Percentiles rank a stretch among this genome's conserved stretches.
These are phyloP conservation scores for Fusarium buxicola DNA, from an alignment of 2,329 filamentous ascomycete species.

Conservation along the genomic window DNA sequence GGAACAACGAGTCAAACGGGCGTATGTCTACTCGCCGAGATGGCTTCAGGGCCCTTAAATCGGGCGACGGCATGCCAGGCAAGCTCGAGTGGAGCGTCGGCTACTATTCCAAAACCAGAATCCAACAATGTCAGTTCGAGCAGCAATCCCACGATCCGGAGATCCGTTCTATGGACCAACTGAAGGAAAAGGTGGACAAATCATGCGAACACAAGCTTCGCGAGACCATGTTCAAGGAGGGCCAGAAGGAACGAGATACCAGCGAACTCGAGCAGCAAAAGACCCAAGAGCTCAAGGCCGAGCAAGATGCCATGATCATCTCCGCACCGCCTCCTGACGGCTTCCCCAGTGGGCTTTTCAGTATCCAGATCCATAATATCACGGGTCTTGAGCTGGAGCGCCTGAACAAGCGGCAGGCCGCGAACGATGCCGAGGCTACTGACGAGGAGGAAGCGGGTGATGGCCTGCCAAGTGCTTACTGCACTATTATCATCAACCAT, in stretches of 20 bases:
- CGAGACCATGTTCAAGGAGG: conserved; percentile 64
- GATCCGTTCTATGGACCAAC: conserved; percentile 67
- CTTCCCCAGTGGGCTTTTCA: conserved; percentile 74
- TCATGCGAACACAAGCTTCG: conserved; percentile 71
- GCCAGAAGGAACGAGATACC: conserved; percentile 63
- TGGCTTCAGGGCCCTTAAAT: conserved; percentile 72
- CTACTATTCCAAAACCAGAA: conserved; percentile 75
- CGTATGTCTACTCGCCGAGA: conserved; percentile 72
- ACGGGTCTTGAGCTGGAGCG: conserved; percentile 73
- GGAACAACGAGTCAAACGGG: conserved; percentile 67
- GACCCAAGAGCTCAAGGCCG: conserved; percentile 71
- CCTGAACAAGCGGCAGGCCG: conserved; percentile 66
- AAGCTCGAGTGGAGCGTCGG: conserved; percentile 77
- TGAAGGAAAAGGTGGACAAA: conserved; percentile 67
- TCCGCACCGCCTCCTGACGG: conserved; percentile 72
- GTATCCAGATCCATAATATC: conserved; percentile 79
- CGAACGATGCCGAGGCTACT: conserved; percentile 58
- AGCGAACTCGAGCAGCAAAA: conserved; percentile 76
- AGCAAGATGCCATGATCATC: conserved; percentile 73
- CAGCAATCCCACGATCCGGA: conserved; percentile 70
- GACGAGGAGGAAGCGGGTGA: conserved; percentile 72
- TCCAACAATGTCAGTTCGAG: conserved; percentile 70
- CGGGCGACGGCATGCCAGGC: conserved; percentile 75
- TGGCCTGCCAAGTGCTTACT: conserved; percentile 76
- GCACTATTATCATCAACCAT: conserved; percentile 79